A percentile compares a stretch with the other conserved stretches of the same genome.
Evolutionary conservation across 495 filamentous ascomycete species (phyloP).

Genomic region (Penicillium riverlandense): DNA sequence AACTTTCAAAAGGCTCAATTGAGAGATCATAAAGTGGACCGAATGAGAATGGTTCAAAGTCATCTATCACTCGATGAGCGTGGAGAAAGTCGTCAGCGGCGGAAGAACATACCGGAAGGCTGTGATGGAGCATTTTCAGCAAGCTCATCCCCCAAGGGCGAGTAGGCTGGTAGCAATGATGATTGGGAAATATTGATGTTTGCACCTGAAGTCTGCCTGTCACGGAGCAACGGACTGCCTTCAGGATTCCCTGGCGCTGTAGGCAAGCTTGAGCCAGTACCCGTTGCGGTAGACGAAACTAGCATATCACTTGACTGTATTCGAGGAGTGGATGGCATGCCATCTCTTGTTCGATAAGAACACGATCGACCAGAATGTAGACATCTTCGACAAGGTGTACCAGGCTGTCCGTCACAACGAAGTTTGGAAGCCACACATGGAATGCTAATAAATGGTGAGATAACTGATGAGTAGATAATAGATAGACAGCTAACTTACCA

Average conservation of each 20-base stretch:
- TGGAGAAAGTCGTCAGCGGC: not conserved
- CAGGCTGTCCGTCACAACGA: slow-evolving; percentile 2
- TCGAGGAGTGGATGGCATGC: not conserved
- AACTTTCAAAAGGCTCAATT: slow-evolving; percentile 1
- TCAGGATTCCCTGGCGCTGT: not conserved
- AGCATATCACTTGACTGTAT: not conserved
- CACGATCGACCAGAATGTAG: slow-evolving; percentile 1
- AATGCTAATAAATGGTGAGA: not conserved
- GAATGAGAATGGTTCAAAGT: not conserved
- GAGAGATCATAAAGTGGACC: slow-evolving; percentile 2
- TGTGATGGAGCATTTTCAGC: not conserved
- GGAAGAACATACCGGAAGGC: not conserved
- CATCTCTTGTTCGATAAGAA: slow-evolving; percentile 1
- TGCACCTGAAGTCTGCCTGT: not conserved
- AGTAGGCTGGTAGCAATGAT: not conserved
- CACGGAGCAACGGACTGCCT: not conserved
- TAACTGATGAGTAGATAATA: not conserved
- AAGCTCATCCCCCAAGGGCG: not conserved
- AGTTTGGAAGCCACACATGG: slow-evolving; percentile 1
- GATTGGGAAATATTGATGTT: not conserved
- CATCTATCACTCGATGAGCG: not conserved
- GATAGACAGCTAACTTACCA: not conserved
- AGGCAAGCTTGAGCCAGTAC: not conserved
- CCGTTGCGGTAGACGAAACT: not conserved
- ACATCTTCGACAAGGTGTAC: not conserved